Evolutionary conservation across 2,329 filamentous ascomycete species (phyloP), one percentile per base, ranked within the genome.

Genomic region (Gremmenia infestans): DNA sequence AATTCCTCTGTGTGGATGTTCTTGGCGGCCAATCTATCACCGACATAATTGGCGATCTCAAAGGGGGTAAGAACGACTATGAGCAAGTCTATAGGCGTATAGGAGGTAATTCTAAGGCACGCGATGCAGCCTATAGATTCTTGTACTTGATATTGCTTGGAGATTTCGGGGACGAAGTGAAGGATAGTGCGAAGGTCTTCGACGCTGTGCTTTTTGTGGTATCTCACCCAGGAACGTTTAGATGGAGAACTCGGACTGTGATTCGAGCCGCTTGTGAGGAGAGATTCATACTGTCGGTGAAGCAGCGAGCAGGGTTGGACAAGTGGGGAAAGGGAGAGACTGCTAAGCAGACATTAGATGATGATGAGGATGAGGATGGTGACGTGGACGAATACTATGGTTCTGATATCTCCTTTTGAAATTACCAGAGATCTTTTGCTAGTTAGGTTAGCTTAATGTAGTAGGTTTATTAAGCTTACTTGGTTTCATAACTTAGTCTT

Each of bases 121-220:
- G 64, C 55, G 64, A 68, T 45, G 48, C 64, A 50, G 65, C 65
- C 47, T 65, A 65, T 50, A 56, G 57, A 36, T 52, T 68, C 9
- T 37, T 66, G 22, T 64, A 66, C 58, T 55, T 61, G 17, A 66
- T 67, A 43, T 19, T 66, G 37, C 23, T 22, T 3, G 60, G 47
- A 8, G 37, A 66, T 11, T 64, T 61, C 45, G 49, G 55, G 28
- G 54, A 67, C 37, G 61, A 64, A 50, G 39, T 22, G 22, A 64
- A 60, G 47, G 64, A 67, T 48, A 59, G 52, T 12, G 28, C 14
- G n/a, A 63, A 63, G 17, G 35, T 65, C 43, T 65, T 57, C 51
- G 64, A 66, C 48, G 62, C 64, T 5, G 63, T 69, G 19, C 14
- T 63, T 46, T 68, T 58, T 47, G 37, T 68, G 11, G 61, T 67